Percentiles rank a stretch among this genome's conserved stretches.
phyloP scores from a whole-genome alignment of 2,329 filamentous ascomycete species.

The Chaetomiaceae sp. region DNA sequence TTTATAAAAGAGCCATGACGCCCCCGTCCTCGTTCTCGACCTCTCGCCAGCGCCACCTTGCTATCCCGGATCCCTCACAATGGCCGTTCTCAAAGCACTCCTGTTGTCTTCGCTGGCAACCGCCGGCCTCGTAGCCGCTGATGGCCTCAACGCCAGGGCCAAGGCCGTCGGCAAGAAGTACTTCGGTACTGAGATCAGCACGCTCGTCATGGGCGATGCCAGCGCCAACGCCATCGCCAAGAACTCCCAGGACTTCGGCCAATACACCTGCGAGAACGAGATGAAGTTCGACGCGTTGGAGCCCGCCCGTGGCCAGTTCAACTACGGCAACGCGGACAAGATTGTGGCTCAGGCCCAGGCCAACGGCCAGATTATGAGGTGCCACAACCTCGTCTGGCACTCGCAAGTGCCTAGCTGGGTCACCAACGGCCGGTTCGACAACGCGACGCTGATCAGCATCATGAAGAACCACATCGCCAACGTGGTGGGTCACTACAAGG shows the following conservation, averaged over 20 bases:
- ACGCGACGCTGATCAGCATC: background rate
- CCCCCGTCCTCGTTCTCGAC: too few species aligned
- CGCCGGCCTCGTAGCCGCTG: background rate
- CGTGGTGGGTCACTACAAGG: conserved; percentile 39
- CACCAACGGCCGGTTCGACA: conserved; percentile 25
- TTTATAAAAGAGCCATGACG: too few species aligned
- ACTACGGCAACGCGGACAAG: conserved; percentile 35
- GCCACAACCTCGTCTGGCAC: conserved; percentile 46
- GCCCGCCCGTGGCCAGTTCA: background rate
- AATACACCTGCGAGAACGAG: conserved; percentile 6
- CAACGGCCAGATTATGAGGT: conserved; percentile 40
- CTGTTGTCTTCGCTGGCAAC: background rate
- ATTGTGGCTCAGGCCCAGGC: conserved; percentile 37
- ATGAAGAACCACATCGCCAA: conserved; percentile 40
- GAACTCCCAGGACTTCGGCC: conserved; percentile 4
- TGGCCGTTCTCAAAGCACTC: background rate
- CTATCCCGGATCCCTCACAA: background rate
- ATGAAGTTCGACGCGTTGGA: conserved; percentile 4
- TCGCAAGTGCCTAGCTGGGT: conserved; percentile 45
- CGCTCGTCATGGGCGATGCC: background rate
- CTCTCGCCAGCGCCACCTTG: too few species aligned
- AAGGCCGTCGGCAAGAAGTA: conserved; percentile 2
- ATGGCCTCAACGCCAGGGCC: conserved; percentile 1
- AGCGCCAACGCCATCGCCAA: conserved; percentile 3
- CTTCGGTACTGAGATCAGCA: conserved; percentile 5